Conservation (phyloP, 495 filamentous ascomycete genomes). For the Polyplosphaeria fusca region DNA sequence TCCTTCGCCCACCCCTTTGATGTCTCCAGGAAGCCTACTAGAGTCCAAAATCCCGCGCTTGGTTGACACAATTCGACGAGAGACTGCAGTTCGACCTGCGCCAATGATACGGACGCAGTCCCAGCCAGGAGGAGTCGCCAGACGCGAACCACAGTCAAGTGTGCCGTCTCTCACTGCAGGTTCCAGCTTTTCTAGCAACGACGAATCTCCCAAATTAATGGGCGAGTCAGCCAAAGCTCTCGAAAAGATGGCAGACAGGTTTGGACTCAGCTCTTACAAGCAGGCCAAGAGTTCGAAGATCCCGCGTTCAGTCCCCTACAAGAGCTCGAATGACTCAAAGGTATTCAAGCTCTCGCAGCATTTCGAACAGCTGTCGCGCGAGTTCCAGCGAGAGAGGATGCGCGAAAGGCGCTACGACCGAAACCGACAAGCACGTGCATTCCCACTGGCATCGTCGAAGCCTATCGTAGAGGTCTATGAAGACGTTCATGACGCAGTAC, state of each 20-base stretch:
- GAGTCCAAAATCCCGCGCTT: constrained; percentile 38
- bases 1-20: constrained; percentile 5
- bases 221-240: constrained; percentile 21
- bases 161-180: not conserved
- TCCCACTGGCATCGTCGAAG: constrained; percentile 87
- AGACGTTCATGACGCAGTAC: constrained; percentile 87
- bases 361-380: constrained; percentile 92
- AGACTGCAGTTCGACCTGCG: constrained; percentile 49
- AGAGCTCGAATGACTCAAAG: constrained; percentile 62
- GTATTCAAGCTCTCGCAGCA: constrained; percentile 89
- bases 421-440: constrained; percentile 73
- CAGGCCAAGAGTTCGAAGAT: constrained; percentile 54
- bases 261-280: constrained; percentile 56
- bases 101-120: constrained; percentile 68
- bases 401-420: constrained; percentile 82
- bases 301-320: constrained; percentile 71
- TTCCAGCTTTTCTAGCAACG: constrained; percentile 8
- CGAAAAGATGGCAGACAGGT: constrained; percentile 37
- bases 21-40: not conserved
- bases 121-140: constrained; percentile 54
- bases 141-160: constrained; percentile 3
- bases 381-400: constrained; percentile 92
- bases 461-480: constrained; percentile 94
- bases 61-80: constrained; percentile 37
- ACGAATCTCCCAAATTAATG: constrained; percentile 23